phyloP scores from a whole-genome alignment of 2,329 filamentous ascomycete genomes.

The Hypoxylon sp. region DNA sequence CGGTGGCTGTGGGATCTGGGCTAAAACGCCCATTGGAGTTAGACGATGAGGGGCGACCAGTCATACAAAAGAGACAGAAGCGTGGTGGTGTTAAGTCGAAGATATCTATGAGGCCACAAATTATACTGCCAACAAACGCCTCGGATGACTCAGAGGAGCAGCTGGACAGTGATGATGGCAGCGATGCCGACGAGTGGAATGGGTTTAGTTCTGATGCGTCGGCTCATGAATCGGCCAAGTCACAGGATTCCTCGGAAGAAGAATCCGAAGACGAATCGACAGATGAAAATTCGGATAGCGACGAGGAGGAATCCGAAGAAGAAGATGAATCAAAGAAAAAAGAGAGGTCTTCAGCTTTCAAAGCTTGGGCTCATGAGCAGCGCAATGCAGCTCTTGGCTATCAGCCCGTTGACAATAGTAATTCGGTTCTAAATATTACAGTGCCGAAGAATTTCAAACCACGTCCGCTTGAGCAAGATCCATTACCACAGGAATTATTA shows the following conservation, averaged over 20 bases:
- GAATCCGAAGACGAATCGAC: slow-evolving; percentile 54
- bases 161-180: slow-evolving; percentile 22
- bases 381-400: slow-evolving; percentile 86
- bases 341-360: slow-evolving; percentile 79
- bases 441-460: slow-evolving; percentile 75
- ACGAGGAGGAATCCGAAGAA: slow-evolving; percentile 54
- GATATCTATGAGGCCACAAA: slow-evolving; percentile 59
- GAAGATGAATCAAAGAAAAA: slow-evolving; percentile 54
- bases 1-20: slow-evolving; percentile 74
- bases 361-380: slow-evolving; percentile 90
- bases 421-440: slow-evolving; percentile 65
- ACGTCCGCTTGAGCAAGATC: slow-evolving; percentile 78
- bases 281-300: slow-evolving; percentile 54
- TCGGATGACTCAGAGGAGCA: slow-evolving; percentile 51
- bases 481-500: slow-evolving; percentile 76
- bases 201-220: slow-evolving; percentile 70
- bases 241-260: slow-evolving; percentile 52
- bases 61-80: slow-evolving; percentile 87
- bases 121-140: slow-evolving; percentile 57
- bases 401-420: slow-evolving; percentile 61
- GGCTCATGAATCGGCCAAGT: slow-evolving; percentile 45
- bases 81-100: slow-evolving; percentile 73
- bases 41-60: slow-evolving; percentile 82
- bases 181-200: slow-evolving; percentile 69
- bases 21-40: slow-evolving; percentile 88